These are phyloP conservation scores for Vanrija pseudolonga DNA, from an alignment of 1,284 basidiomycete species.

Conservation along the genomic window DNA sequence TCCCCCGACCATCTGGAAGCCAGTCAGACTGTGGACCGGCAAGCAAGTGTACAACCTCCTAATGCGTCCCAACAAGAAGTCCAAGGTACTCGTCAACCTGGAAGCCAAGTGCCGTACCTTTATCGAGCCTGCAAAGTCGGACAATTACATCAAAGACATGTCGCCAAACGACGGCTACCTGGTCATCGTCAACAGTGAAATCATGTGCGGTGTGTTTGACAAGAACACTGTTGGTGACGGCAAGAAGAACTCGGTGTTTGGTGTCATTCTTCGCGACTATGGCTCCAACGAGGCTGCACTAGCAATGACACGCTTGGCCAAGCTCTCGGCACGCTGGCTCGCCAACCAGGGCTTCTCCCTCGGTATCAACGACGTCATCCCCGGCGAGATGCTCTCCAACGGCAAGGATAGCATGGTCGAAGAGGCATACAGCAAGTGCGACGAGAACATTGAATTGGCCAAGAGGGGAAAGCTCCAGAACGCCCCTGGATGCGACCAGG, in stretches of 20 bases:
- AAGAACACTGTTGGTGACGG: constrained; percentile 97
- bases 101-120: constrained; percentile 95
- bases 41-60: constrained; percentile 97
- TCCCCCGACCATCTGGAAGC: constrained; percentile 91
- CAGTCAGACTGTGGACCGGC: constrained; percentile 91
- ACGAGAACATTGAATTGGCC: constrained; percentile 80
- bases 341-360: constrained; percentile 97
- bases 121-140: constrained; percentile 65
- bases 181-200: constrained; percentile 95
- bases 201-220: constrained; percentile 99
- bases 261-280: constrained; percentile 95
- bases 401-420: constrained; percentile 87
- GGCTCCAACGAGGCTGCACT: constrained; percentile 89
- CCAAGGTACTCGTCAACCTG: constrained; percentile 85
- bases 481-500: constrained; percentile 93
- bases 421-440: constrained; percentile 82
- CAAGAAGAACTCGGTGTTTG: constrained; percentile 99
- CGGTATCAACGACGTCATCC: constrained; percentile 98
- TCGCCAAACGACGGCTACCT: constrained; percentile 98
- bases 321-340: constrained; percentile 91
- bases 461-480: constrained; percentile 93
- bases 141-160: constrained; percentile 64
- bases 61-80: constrained; percentile 87
- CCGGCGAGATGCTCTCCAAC: constrained; percentile 72
- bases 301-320: constrained; percentile 95